Evolutionary conservation across 1,284 basidiomycete genomes (phyloP).

Genomic region (Gomphus sp.): DNA sequence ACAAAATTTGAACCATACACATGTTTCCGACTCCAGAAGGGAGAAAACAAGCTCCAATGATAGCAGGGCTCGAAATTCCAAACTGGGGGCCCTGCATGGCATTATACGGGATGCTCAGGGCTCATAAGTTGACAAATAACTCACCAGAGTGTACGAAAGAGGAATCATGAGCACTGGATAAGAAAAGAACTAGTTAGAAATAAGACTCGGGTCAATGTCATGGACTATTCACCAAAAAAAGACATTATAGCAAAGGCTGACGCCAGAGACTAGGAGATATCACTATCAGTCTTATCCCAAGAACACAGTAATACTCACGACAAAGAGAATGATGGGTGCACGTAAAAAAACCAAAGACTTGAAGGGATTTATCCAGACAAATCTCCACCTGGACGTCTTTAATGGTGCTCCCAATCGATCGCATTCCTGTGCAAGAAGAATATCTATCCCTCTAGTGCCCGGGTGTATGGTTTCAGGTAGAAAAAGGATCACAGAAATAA

Average conservation of each 20-base stretch:
- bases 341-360: slow-evolving; percentile 39
- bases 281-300: not conserved
- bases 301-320: slow-evolving; percentile 30
- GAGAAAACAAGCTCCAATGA: slow-evolving; percentile 54
- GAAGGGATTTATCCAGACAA: slow-evolving; percentile 54
- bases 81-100: slow-evolving; percentile 42
- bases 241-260: not conserved
- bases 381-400: slow-evolving; percentile 24
- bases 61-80: slow-evolving; percentile 45
- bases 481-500: slow-evolving; percentile 37
- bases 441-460: slow-evolving; percentile 36
- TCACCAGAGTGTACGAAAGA: slow-evolving; percentile 32
- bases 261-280: not conserved
- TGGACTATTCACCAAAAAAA: not conserved
- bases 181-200: not conserved
- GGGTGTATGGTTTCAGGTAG: slow-evolving; percentile 71
- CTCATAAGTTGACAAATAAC: not conserved
- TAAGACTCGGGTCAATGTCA: not conserved
- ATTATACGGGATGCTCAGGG: not conserved
- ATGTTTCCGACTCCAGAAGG: slow-evolving; percentile 54
- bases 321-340: slow-evolving; percentile 47
- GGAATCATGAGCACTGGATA: slow-evolving; percentile 19
- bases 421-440: slow-evolving; percentile 11
- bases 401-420: slow-evolving; percentile 13
- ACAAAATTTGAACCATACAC: slow-evolving; percentile 21